Evolutionary conservation across 75 land plant genomes (phyloP), one percentile per base, ranked within the genome.

Genomic region (Sequoia sempervirens): DNA sequence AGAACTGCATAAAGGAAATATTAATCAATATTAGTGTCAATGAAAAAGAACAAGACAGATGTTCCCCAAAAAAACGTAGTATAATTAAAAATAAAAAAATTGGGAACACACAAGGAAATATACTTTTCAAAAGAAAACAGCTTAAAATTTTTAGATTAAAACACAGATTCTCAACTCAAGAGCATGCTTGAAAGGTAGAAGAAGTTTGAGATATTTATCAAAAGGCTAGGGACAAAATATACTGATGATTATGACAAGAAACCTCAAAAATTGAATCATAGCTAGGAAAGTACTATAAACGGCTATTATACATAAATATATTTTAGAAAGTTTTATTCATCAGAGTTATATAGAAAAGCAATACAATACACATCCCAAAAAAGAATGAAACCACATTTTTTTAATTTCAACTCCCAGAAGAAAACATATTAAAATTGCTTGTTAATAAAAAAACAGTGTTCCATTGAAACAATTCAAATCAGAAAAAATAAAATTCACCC

Each of bases 1-100:
- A 54, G 95, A 90, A 79, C 98, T 96, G 94, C 28, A 81, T n/a
- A 78, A 78, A 78, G 46, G 80, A 41, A 78, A 78, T 43, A 78
- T 23, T 20, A 32, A 11, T 45, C 26, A 43, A 26, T 45, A n/a
- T 2, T 41, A 45, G n/a, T 43, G 50, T 26, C 20, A 78, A 40
- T 26, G 32, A n/a, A 78, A 43, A 78, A n/a, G 80, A 76, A 76
- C 45, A 23, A 70, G 32, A n/a, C 30, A 45, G 1, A 78, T 45
- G 47, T 40, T 78, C 34, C 80, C 7, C 1, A 5, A n/a, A n/a
- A 23, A 43, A 45, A 45, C 40, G 80, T 78, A 41, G 79, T 76
- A 40, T 26, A 78, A 23, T 18, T 26, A 45, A 45, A 78, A 41
- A 76, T 43, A n/a, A 78, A 26, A 45, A 1, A 43, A 43, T 43